A percentile compares a stretch with the other conserved stretches of the same genome.
These are phyloP conservation scores for Kwoniella shivajii DNA, from an alignment of 1,284 basidiomycete species.

Conservation along the genomic window DNA sequence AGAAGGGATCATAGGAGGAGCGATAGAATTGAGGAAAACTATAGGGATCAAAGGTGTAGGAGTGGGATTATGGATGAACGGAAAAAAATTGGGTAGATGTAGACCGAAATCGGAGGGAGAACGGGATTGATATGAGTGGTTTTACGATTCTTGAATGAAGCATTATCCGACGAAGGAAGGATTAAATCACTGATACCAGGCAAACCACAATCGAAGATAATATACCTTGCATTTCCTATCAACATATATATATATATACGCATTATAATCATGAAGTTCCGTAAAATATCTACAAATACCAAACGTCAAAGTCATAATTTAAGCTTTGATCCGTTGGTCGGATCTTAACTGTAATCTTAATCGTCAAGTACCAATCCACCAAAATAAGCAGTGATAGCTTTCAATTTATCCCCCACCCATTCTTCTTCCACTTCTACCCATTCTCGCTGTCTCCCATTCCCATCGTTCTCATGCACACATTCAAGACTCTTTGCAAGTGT, in stretches of 20 bases:
- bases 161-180: too few species aligned
- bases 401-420: slow-evolving; percentile 59
- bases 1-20: slow-evolving; percentile 61
- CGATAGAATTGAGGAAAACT: slow-evolving; percentile 68
- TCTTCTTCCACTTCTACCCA: slow-evolving; percentile 58
- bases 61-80: slow-evolving; percentile 28
- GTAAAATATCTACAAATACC: background rate
- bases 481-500: slow-evolving; percentile 53
- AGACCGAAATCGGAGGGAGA: too few species aligned
- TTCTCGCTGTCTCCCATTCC: slow-evolving; percentile 26
- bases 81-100: slow-evolving; percentile 19
- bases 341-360: too few species aligned
- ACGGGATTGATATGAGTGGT: too few species aligned
- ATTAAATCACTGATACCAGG: too few species aligned
- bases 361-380: slow-evolving; percentile 52
- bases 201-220: background rate
- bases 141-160: too few species aligned
- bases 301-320: too few species aligned
- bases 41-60: slow-evolving; percentile 10
- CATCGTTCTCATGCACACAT: background rate
- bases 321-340: too few species aligned
- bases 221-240: slow-evolving; percentile 6
- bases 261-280: background rate
- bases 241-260: background rate
- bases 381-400: slow-evolving; percentile 59